Evolutionary conservation across 306 rosid genomes (phyloP).

Genomic region (Begonia loranthoides): DNA sequence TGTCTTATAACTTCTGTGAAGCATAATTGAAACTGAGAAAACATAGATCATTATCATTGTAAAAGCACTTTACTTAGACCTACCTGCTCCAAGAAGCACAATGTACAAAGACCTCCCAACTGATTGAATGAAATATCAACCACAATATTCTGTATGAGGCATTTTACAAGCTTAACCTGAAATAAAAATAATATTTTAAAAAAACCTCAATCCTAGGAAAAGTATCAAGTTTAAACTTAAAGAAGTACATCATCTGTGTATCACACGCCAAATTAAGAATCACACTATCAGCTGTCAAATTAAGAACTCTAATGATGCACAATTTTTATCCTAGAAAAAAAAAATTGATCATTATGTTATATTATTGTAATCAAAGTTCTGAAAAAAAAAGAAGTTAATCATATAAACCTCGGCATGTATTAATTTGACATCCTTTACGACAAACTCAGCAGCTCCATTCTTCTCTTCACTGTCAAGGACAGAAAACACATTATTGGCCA

Average conservation of each 20-base stretch:
- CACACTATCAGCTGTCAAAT: not conserved
- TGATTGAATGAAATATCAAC: slow-evolving; percentile 94
- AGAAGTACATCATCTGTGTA: not conserved
- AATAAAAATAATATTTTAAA: slow-evolving; percentile 1
- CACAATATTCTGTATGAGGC: slow-evolving; percentile 65
- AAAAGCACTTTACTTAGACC: slow-evolving; percentile 5
- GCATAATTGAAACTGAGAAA: too few relatives aligned
- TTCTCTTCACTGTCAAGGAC: slow-evolving; percentile 53
- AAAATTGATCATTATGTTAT: not conserved
- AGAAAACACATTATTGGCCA: slow-evolving; percentile 44
- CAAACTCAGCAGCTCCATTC: slow-evolving; percentile 49
- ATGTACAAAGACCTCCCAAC: slow-evolving; percentile 80
- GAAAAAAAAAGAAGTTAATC: not conserved
- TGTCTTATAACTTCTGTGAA: too few relatives aligned
- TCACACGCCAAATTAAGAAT: not conserved
- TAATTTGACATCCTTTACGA: slow-evolving; percentile 78
- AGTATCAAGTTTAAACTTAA: not conserved
- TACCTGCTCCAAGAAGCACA: slow-evolving; percentile 91
- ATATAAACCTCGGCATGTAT: slow-evolving; percentile 84
- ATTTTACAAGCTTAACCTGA: slow-evolving; percentile 92
- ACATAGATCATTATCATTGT: too few relatives aligned
- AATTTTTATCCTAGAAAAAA: not conserved
- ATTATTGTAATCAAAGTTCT: not conserved
- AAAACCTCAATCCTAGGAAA: not conserved
- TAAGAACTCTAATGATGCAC: not conserved